Base-by-base conservation (phyloP, 2,329 filamentous ascomycete species). In the Aspergillus terreus region DNA sequence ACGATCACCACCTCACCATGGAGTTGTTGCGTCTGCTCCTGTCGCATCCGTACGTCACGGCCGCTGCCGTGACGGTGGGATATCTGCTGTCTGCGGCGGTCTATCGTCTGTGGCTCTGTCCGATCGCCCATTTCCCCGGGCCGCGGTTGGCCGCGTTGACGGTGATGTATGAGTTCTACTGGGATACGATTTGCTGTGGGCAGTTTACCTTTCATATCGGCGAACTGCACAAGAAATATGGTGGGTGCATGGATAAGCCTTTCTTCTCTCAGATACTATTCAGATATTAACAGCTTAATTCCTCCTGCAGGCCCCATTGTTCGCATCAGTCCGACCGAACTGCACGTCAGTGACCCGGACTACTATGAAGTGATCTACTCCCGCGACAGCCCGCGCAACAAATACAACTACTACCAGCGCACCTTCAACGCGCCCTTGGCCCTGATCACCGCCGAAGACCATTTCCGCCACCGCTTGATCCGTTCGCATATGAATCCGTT, bases 401-500 rank as follows among this genome's bases (percentile, higher is more conserved):
- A 69, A 44, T 65, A 61, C 17, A 43, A 58, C 15, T 63, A 60
- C 55, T 62, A 63, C 51, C 55, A 61, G 6, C 60, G 59, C 12
- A 59, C 61, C 33, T 65, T 70, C 44, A 64, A 63, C 11, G 59
- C 57, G 23, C 60, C 66, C 6, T 52, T 55, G 7, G 63, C 67
- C 43, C 63, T 69, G 58, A 70, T 71, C 47, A 62, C 61, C 3
- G 61, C 62, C 0, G 53, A 63, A 45, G 62, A 69, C 47, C 61
- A 69, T 51, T 58, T 58, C 19, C 63, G 57, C 12, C 70, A 71
- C 53, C 66, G 68, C 2, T 54, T 65, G 11, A 56, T 63, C 4
- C 61, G 69, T 6, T 61, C 65, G 32, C 60, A 66, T 12, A 66
- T 71, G 59, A 70, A 64, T 48, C 66, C 67, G 4, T 71, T 64